phyloP scores from a whole-genome alignment of 331 rosid species.

The Cydonia oblonga region DNA sequence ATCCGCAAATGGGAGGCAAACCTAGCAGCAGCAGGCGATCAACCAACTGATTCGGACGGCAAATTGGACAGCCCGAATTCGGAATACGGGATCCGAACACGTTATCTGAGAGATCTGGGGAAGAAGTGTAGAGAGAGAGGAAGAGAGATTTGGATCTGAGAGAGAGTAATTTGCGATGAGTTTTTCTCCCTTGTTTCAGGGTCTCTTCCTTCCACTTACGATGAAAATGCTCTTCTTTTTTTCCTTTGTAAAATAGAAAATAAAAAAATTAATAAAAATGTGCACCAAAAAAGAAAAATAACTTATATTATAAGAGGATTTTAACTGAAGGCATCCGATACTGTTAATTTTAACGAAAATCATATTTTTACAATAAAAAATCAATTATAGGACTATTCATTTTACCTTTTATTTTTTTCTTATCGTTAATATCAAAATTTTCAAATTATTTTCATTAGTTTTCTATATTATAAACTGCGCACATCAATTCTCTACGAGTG shows the following conservation, averaged over 20 bases:
- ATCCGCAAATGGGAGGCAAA: constrained; percentile 28
- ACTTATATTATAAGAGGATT: no score
- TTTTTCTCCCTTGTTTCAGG: constrained; percentile 1
- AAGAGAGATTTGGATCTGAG: constrained; percentile 7
- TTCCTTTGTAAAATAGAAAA: background rate
- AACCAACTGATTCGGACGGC: constrained; percentile 1
- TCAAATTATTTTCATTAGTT: no score
- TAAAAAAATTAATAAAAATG: background rate
- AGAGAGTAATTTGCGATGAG: background rate
- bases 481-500: no score
- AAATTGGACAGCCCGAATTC: constrained; percentile 8
- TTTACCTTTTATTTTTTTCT: no score
- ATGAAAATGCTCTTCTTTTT: constrained; percentile 7
- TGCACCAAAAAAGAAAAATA: background rate
- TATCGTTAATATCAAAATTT: no score
- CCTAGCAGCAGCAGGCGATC: constrained; percentile 11
- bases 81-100: constrained; percentile 44
- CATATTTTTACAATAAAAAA: no score
- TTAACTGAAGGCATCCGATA: no score
- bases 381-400: no score
- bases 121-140: background rate
- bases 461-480: no score
- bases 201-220: constrained; percentile 19
- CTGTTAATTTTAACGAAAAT: no score
- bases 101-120: constrained; percentile 37